phyloP scores from a whole-genome alignment of 768 basidiomycete species.

The Kwoniella bestiolae region DNA sequence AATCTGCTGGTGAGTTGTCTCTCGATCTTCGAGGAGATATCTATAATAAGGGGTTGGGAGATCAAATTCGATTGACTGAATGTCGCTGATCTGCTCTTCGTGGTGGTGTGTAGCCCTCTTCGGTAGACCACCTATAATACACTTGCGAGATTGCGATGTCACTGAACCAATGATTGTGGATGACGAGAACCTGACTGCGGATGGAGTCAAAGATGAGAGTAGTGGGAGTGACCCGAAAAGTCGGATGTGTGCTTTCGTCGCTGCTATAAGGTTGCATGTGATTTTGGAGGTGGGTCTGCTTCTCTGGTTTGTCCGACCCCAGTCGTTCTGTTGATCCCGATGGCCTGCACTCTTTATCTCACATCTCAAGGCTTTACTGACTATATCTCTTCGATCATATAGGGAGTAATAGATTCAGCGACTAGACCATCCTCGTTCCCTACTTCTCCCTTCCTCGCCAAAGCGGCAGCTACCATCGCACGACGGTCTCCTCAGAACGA shows the following conservation, averaged over 20 bases:
- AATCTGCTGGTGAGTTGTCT: conserved; percentile 71
- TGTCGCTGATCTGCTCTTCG: too few species aligned
- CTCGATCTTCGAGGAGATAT: not conserved
- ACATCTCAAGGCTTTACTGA: too few species aligned
- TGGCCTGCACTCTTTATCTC: too few species aligned
- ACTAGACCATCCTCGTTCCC: conserved; percentile 72
- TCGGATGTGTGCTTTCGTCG: conserved; percentile 79
- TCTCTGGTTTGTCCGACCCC: not conserved
- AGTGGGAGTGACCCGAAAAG: conserved; percentile 72
- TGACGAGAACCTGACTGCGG: conserved; percentile 83
- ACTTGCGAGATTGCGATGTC: conserved; percentile 89
- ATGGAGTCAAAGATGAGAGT: conserved; percentile 68
- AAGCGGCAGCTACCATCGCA: conserved; percentile 71
- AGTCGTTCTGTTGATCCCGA: not conserved
- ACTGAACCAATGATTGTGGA: conserved; percentile 81
- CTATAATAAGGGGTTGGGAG: too few species aligned
- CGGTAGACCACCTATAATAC: conserved; percentile 83
- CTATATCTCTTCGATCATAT: too few species aligned
- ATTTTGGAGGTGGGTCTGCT: conserved; percentile 67
- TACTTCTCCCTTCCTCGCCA: conserved; percentile 74
- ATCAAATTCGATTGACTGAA: conserved; percentile 8
- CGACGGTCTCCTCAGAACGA: conserved; percentile 59
- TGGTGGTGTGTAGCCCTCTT: conserved; percentile 64
- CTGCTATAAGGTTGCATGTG: conserved; percentile 76
- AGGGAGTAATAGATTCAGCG: conserved; percentile 70